Evolutionary conservation across 169 alveolate species (phyloP), one percentile per base, ranked within the genome.

Genomic region (Cryptosporidium ryanae): DNA sequence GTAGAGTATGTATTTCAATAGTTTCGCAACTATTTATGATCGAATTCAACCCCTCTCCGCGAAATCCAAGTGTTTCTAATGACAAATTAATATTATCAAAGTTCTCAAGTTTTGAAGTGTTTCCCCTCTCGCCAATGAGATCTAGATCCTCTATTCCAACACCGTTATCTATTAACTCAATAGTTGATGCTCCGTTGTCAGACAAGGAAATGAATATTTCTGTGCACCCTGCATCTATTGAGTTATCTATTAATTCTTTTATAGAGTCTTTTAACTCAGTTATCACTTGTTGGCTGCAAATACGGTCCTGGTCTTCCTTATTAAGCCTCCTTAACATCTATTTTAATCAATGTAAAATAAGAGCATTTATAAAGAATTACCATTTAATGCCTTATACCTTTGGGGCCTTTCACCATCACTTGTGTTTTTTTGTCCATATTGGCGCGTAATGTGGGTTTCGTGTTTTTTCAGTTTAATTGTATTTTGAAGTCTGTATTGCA

Each of bases 131-230:
- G 18, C 93, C 90, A 29, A 91, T 52, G 1, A 32, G 54, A 49
- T 67, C 82, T 48, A 82, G 82, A 38, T 94, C 95, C 27, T 91
- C 82, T 27, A 97, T 96, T 27, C 99, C 99, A 17, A 63, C 50
- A 3, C 99, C 99, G 84, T 97, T 94, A 91, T 97, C 99, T 4
- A 87, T 66, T 13, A 96, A 98, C 82, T 95, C 97, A 46, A 97
- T 93, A 12, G 96, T 91, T 10, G 94, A 95, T 10, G 93, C 63
- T 8, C 99, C 99, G 70, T 90, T 84, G 65, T 96, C 96, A 25
- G 91, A 82, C 46, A 97, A 84, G 38, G 92, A 93, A 21, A 97
- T 38, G 82, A 95, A 90, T 31, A 97, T 95, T 18, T 90, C 90
- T 8, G 94, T 94, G 2, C 98, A 92, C 32, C 92, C 91, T 1